Conservation (phyloP, 1,139 yeast species). For the Yamadazyma atlantica region DNA sequence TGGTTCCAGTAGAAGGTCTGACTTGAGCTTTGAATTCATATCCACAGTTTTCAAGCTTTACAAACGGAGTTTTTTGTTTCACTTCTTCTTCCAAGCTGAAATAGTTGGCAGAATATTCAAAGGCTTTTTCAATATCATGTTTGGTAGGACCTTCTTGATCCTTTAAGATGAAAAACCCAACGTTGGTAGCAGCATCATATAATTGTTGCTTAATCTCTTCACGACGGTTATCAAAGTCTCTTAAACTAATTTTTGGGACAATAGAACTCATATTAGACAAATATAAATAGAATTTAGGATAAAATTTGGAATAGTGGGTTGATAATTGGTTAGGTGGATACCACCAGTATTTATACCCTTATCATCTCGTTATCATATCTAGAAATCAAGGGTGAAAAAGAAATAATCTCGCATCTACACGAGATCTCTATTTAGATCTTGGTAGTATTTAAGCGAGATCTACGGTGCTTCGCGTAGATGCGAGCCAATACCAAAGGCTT, state of each 20-base stretch:
- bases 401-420: not conserved
- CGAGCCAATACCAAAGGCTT: conserved; percentile 1
- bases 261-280: conserved; percentile 1
- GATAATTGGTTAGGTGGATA: not conserved
- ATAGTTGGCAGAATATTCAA: conserved; percentile 17
- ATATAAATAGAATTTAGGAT: too few species aligned
- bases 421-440: not conserved
- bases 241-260: conserved; percentile 22
- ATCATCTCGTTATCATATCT: not conserved
- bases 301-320: not conserved
- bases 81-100: conserved; percentile 17
- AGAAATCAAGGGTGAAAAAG: not conserved
- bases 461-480: conserved; percentile 4
- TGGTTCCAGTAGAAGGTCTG: conserved; percentile 28
- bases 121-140: conserved; percentile 19
- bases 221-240: conserved; percentile 18
- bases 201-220: conserved; percentile 23
- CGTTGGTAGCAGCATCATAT: conserved; percentile 21
- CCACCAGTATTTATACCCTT: not conserved
- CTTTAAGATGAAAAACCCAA: conserved; percentile 24
- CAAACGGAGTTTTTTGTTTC: conserved; percentile 15
- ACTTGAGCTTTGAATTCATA: conserved; percentile 25
- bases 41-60: conserved; percentile 25
- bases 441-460: not conserved
- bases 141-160: conserved; percentile 24